Base-by-base conservation (phyloP, 2,329 filamentous ascomycete species). In the Aspergillus sp. region DNA sequence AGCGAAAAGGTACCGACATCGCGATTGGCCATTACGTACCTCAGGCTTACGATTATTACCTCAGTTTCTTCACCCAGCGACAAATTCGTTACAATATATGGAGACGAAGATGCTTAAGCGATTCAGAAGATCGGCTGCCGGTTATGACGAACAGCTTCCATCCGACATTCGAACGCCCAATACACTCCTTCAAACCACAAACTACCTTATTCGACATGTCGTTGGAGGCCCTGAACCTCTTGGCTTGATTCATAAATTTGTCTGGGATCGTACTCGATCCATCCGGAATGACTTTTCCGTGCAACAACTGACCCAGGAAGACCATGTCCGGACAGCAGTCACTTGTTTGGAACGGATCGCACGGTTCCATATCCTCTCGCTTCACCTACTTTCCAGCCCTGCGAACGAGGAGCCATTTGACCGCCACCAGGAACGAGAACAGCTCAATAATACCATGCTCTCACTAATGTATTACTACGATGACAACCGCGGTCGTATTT, bases 231-330 rank as follows among this genome's bases (percentile, higher is more conserved):
- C 68, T 19, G 71, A 77, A 15, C 65, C 70, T 27, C 67, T 81
- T 44, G 73, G 69, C 1, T 61, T 72, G n/a, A 74, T 82, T 10
- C 79, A 84, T 57, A 76, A 77, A 51, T 85, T 83, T 61, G 74
- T 84, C 22, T 85, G 82, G 82, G 81, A 84, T 59, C 74, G 82
- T 15, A 83, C 81, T 30, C 74, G 82, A 42, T 81, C 79, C 4
- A 77, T 85, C 49, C 76, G 82, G 37, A 84, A 84, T 57, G 82
- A 85, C 60, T 80, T 84, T 44, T 80, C 79, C 2, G 82, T 83
- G 17, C 80, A 83, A 60, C 77, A 80, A 57, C 66, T 83, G 49
- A 77, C 75, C 6, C 77, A 76, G 51, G 62, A 69, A n/a, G 68
- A 72, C n/a, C 77, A 83, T 58, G 72, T 84, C 32, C 65, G 69